These are phyloP conservation scores for Arthroderma sp. DNA, from an alignment of 2,329 filamentous ascomycete genomes.

Conservation along the genomic window DNA sequence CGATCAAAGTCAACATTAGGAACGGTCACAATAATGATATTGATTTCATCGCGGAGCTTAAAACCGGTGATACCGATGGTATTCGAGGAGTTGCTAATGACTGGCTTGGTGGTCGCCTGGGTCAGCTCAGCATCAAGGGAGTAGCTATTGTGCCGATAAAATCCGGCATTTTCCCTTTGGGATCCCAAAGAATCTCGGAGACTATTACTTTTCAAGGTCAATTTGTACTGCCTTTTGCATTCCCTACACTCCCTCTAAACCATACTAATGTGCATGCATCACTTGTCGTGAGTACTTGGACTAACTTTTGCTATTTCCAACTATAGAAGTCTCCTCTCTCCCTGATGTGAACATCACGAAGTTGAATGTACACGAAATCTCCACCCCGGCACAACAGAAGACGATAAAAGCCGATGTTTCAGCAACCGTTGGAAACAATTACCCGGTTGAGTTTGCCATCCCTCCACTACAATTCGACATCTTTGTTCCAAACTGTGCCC, in stretches of 20 bases:
- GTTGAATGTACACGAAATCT: constrained; percentile 64
- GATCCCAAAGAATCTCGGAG: constrained; percentile 62
- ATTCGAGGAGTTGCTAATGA: constrained; percentile 73
- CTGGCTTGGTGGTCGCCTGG: constrained; percentile 69
- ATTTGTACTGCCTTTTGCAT: constrained; percentile 43
- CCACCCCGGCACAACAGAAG: constrained; percentile 39
- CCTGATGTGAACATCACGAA: constrained; percentile 72
- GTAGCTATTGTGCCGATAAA: constrained; percentile 60
- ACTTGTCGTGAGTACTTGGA: background rate
- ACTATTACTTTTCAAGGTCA: constrained; percentile 71
- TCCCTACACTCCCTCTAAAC: constrained; percentile 14
- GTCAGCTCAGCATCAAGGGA: constrained; percentile 56
- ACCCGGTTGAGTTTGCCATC: constrained; percentile 61
- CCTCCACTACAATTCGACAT: constrained; percentile 76
- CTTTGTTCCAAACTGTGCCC: constrained; percentile 66
- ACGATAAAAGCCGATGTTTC: constrained; percentile 72
- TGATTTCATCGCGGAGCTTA: constrained; percentile 64
- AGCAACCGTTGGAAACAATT: constrained; percentile 58
- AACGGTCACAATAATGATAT: constrained; percentile 65
- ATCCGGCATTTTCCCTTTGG: constrained; percentile 66
- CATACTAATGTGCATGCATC: background rate
- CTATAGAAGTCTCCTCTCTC: constrained; percentile 53
- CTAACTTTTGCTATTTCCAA: background rate
- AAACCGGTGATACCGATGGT: constrained; percentile 61
- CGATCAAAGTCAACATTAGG: constrained; percentile 60